Evolutionary conservation across 257 asterid species (phyloP).

Genomic region (Echites panduratus): DNA sequence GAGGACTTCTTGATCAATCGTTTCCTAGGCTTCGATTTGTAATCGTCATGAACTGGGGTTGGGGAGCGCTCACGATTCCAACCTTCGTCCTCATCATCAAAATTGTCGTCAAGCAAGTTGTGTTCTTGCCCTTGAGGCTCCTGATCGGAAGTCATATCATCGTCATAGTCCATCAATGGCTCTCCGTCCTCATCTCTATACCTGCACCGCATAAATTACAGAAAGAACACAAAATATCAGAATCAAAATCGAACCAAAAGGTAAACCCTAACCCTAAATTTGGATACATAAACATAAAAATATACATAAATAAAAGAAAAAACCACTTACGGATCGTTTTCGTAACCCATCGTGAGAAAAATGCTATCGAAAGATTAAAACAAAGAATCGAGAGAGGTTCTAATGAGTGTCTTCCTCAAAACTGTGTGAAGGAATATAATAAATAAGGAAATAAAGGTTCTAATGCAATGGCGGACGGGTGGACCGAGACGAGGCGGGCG

Average conservation of each 20-base stretch:
- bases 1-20: slow-evolving; percentile 71
- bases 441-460: not conserved
- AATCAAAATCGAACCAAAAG: not conserved
- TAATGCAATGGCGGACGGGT: no score
- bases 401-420: not conserved
- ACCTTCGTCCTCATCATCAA: slow-evolving; percentile 38
- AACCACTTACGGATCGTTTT: slow-evolving; percentile 58
- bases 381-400: not conserved
- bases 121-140: slow-evolving; percentile 38
- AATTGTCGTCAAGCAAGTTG: slow-evolving; percentile 32
- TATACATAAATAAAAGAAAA: not conserved
- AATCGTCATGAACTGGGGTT: slow-evolving; percentile 58
- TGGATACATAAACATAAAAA: not conserved
- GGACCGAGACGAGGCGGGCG: no score
- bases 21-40: slow-evolving; percentile 65
- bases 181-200: slow-evolving; percentile 90
- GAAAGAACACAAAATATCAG: not conserved
- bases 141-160: slow-evolving; percentile 59
- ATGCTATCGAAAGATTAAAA: not conserved
- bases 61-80: slow-evolving; percentile 59
- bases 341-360: slow-evolving; percentile 40
- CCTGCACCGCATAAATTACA: slow-evolving; percentile 27
- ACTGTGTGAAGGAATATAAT: not conserved
- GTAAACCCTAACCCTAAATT: slow-evolving; percentile 22
- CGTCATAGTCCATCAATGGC: slow-evolving; percentile 83